These are phyloP conservation scores for Suillus paluster DNA, from an alignment of 768 basidiomycete genomes.

Conservation along the genomic window DNA sequence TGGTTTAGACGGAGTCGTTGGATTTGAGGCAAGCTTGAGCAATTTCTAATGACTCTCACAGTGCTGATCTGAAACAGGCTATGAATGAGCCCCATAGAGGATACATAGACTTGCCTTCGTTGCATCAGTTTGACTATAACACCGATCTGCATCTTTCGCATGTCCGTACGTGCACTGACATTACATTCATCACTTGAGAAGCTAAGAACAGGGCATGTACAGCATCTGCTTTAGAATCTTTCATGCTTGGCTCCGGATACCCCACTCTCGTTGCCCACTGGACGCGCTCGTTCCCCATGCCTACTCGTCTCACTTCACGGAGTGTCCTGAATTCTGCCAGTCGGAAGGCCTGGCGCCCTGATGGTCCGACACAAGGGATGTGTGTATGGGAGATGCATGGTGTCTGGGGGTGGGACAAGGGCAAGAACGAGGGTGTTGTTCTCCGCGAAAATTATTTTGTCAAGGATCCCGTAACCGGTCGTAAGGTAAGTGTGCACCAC, in stretches of 20 bases:
- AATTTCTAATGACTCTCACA: background rate
- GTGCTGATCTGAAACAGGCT: slow-evolving; percentile 51
- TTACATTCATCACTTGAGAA: background rate
- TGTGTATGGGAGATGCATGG: slow-evolving; percentile 93
- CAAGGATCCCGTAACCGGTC: slow-evolving; percentile 64
- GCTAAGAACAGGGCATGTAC: slow-evolving; percentile 5
- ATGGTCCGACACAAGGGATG: slow-evolving; percentile 71
- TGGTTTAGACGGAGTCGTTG: slow-evolving; percentile 78
- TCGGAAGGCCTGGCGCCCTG: slow-evolving; percentile 67
- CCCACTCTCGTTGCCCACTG: slow-evolving; percentile 80
- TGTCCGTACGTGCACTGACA: slow-evolving; percentile 58
- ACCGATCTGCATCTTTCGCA: slow-evolving; percentile 88
- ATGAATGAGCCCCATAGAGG: slow-evolving; percentile 97
- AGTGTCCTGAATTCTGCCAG: slow-evolving; percentile 63
- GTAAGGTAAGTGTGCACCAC: slow-evolving; percentile 48
- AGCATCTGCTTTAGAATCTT: slow-evolving; percentile 88
- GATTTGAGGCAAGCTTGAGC: slow-evolving; percentile 75
- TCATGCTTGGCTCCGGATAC: slow-evolving; percentile 90
- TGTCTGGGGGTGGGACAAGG: slow-evolving; percentile 87
- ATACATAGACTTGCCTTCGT: slow-evolving; percentile 80
- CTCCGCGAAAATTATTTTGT: slow-evolving; percentile 86
- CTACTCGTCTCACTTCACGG: slow-evolving; percentile 67
- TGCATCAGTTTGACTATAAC: slow-evolving; percentile 91
- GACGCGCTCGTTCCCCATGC: slow-evolving; percentile 87
- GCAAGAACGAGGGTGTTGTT: slow-evolving; percentile 69